These are phyloP conservation scores for Acer campestre DNA, from an alignment of 345 rosid species.

Conservation along the genomic window DNA sequence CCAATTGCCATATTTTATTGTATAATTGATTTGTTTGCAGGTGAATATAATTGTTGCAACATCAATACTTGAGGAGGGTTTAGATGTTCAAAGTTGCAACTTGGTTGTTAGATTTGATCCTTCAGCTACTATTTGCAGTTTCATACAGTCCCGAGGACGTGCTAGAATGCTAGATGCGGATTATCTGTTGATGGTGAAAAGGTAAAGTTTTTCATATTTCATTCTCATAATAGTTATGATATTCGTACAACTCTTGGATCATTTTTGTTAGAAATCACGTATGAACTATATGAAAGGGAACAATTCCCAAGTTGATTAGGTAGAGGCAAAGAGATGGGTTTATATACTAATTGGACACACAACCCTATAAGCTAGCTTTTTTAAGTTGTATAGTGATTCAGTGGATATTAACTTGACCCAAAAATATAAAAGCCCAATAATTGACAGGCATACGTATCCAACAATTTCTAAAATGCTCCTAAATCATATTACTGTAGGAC, in stretches of 20 bases:
- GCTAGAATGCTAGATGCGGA: constrained; percentile 89
- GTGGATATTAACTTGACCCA: background rate
- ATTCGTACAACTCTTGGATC: background rate
- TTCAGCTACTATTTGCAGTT: constrained; percentile 73
- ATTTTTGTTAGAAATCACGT: background rate
- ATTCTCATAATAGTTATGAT: background rate
- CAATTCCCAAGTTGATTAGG: background rate
- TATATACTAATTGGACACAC: background rate
- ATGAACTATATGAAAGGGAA: background rate
- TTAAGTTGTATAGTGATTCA: background rate
- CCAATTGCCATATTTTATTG: constrained; percentile 3
- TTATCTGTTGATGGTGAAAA: constrained; percentile 72
- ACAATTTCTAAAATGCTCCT: background rate
- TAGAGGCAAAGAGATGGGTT: background rate
- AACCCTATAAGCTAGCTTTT: background rate
- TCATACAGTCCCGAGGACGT: constrained; percentile 97
- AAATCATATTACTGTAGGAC: background rate
- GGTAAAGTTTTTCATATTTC: constrained; percentile 33
- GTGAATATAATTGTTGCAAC: constrained; percentile 88
- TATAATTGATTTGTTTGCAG: constrained; percentile 36
- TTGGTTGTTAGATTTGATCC: constrained; percentile 90
- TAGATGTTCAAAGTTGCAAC: constrained; percentile 93
- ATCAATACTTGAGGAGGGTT: constrained; percentile 96
- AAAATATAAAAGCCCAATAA: background rate
- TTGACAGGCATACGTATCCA: background rate